Base-by-base conservation (phyloP, 1,284 basidiomycete genomes). In the Cystobasidium pallidum region DNA sequence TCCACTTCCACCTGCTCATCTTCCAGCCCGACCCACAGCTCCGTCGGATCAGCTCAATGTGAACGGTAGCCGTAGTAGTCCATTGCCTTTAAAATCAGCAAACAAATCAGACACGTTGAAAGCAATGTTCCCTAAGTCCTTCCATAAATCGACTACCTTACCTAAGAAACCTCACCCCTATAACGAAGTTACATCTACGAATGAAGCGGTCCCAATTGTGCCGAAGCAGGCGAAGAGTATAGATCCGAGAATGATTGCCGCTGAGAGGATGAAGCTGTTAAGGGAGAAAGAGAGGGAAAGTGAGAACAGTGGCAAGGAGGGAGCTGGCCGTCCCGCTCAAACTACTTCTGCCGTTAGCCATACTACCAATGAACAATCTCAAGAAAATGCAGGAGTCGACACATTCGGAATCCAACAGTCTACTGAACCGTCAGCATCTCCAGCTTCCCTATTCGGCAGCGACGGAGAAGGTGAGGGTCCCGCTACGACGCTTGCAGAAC, bases 231-330 rank as follows among this genome's bases (percentile, higher is more conserved):
- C 7, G 6, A 64, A 21, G 51, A 19, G 10, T 36, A 11, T 64
- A 7, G 62, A 64, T 34, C 62, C 62, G 3, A 36, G 62, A 32
- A 36, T 28, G 26, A 15, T 51, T 2, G 62, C 62, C 7, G 62
- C 62, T 30, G 62, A 36, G 17, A 43, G 45, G n/a, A 41, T 41
- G 43, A 64, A 51, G 43, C 8, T 51, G 43, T 17, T 49, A 34
- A 24, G 45, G 13, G 62, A 51, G 34, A 62, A 45, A 24, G 62
- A 51, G 19, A 51, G 62, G n/a, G 62, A 36, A 21, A 61, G 58
- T 43, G 58, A 45, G n/a, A 61, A 21, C 45, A 39, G 55, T 19
- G 34, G 36, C 36, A 39, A 39, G 10, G 39, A 43, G 15, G 45
- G 21, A 26, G 58, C 58, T 45, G 39, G 58, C 15, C 13, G 28